phyloP scores from a whole-genome alignment of 371 early-diverging fungal species.

The Mucor irregularis region DNA sequence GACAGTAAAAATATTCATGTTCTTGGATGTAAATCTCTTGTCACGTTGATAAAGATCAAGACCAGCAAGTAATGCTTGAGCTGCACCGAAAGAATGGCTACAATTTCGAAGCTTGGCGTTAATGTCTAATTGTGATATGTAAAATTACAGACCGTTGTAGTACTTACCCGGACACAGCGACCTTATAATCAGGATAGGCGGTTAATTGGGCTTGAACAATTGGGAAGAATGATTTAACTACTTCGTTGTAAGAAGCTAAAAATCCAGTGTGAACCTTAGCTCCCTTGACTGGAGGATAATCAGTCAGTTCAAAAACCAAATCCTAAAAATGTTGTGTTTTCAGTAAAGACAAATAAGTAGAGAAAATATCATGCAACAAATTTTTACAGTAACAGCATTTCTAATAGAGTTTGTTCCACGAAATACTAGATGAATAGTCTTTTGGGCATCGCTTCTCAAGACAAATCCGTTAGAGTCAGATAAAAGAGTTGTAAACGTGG shows the following conservation, averaged over 20 bases:
- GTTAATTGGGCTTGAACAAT: conserved; percentile 12
- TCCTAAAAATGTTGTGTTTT: conserved; percentile 5
- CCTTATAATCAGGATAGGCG: conserved; percentile 13
- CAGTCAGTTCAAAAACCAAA: not conserved
- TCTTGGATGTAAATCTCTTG: conserved; percentile 5
- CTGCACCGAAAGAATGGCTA: conserved; percentile 30
- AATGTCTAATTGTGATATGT: too few species aligned
- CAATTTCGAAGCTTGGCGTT: not conserved
- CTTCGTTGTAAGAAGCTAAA: conserved; percentile 11
- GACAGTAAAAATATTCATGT: conserved; percentile 19
- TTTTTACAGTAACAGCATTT: conserved; percentile 15
- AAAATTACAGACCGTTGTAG: not conserved
- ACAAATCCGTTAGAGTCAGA: conserved; percentile 25
- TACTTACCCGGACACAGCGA: conserved; percentile 14
- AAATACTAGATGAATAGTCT: conserved; percentile 23
- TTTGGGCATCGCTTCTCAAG: conserved; percentile 19
- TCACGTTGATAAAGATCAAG: conserved; percentile 29
- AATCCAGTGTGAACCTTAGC: conserved; percentile 29
- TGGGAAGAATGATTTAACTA: conserved; percentile 1
- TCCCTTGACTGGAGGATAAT: conserved; percentile 21
- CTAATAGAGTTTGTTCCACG: conserved; percentile 24
- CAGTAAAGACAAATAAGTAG: too few species aligned
- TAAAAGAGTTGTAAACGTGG: conserved; percentile 13
- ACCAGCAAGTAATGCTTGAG: conserved; percentile 24
- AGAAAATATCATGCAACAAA: not conserved